phyloP scores from a whole-genome alignment of 2,329 filamentous ascomycete genomes.

The Alternaria triticimaculans region DNA sequence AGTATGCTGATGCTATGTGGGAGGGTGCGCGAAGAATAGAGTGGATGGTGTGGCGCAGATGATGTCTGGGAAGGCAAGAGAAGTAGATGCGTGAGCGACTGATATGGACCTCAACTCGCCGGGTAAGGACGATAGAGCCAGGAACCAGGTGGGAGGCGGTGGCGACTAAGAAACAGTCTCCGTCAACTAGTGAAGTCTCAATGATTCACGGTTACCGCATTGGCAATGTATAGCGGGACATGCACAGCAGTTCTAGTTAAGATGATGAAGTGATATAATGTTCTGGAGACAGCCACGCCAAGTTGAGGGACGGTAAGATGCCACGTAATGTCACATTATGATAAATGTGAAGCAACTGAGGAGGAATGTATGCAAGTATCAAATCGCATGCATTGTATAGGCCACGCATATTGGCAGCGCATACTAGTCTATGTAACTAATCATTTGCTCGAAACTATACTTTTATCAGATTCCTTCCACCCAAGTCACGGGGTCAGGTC shows the following conservation, averaged over 20 bases:
- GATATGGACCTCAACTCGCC: neutral
- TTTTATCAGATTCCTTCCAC: slow-evolving; percentile 48
- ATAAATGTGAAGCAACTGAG: neutral
- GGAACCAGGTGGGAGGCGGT: neutral
- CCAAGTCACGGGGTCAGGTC: slow-evolving; percentile 37
- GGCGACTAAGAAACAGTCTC: neutral
- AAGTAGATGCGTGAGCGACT: neutral
- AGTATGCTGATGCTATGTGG: neutral
- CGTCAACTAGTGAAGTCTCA: neutral
- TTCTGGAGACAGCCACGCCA: neutral
- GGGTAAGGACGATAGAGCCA: neutral
- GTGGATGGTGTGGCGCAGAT: neutral
- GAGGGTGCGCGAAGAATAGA: neutral
- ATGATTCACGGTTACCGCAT: neutral
- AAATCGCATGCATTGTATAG: slow-evolving; percentile 38
- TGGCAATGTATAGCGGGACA: neutral
- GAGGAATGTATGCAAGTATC: slow-evolving; percentile 14
- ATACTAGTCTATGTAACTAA: slow-evolving; percentile 44
- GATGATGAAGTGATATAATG: neutral
- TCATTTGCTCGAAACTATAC: slow-evolving; percentile 43
- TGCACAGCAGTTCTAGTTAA: neutral
- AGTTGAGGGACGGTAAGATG: neutral
- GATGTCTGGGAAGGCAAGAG: neutral
- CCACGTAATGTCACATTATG: neutral
- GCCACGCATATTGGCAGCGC: slow-evolving; percentile 26